A percentile compares a stretch with the other conserved stretches of the same genome.
Conservation (phyloP, 305 asterid genomes). For the Fraxinus angustifolia region DNA sequence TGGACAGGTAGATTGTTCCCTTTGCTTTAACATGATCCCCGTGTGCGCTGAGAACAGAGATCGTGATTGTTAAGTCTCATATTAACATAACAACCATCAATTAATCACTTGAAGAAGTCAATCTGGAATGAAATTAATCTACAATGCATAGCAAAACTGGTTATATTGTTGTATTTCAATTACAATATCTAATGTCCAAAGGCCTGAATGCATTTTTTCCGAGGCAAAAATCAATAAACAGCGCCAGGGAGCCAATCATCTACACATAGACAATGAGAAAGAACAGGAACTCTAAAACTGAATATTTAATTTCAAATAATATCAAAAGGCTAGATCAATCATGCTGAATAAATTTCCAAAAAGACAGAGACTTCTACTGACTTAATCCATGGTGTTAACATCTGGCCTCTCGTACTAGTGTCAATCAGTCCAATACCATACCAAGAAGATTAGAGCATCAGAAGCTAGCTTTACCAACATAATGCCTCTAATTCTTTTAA, state of each 20-base stretch:
- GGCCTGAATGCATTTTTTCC: background rate
- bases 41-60: constrained; percentile 37
- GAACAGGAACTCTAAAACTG: background rate
- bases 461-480: background rate
- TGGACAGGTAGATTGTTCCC: constrained; percentile 84
- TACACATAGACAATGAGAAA: background rate
- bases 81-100: background rate
- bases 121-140: background rate
- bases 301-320: background rate
- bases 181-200: background rate
- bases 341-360: background rate
- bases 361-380: background rate
- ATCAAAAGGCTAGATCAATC: background rate
- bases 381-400: background rate
- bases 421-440: background rate
- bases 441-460: background rate
- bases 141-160: background rate
- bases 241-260: background rate
- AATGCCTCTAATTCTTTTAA: background rate
- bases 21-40: constrained; percentile 77
- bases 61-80: background rate
- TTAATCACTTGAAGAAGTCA: constrained; percentile 4
- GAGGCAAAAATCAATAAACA: background rate
- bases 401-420: background rate
- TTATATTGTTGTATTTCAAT: background rate